Base-by-base conservation (phyloP, 495 filamentous ascomycete genomes). In the Daldinia caldariorum region DNA sequence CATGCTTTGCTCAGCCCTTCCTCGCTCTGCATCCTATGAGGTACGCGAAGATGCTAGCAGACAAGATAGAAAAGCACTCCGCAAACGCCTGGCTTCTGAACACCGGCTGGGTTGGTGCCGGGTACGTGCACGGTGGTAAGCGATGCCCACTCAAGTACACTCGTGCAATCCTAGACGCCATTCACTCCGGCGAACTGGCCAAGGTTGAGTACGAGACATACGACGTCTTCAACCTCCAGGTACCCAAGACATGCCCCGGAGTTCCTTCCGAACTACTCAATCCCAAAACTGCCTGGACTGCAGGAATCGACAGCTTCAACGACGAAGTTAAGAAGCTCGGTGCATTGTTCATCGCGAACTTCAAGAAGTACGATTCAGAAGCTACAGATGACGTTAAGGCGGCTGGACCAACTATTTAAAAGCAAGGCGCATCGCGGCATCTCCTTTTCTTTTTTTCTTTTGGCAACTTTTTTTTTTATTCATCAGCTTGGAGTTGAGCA, bases 1-100 rank as follows among this genome's bases (percentile, higher is more conserved):
- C 94, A 32, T 99, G 95, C 90, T 99, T 99, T 83, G 95, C 96
- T 53, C 95, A 99, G 83, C 95, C 95, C 64, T 99, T 99, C 93
- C 85, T 99, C 72, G 95, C 95, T 53, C 90, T 99, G 51, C 96
- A 98, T 87, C 95, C 95, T 68, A 99, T 99, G 96, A 91, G 94
- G 81, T 99, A 99, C 82, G 95, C 95, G 66, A 88, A 88, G 82
- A 99, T 99, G 95, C 86, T 99, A 41, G 94, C 96, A 53, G 93
- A 97, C 74, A 98, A 98, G 90, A 98, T 99, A 82, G 87, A 92
- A 73, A 76, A 92, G 69, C 94, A 99, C 89, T 92, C 92, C 77
- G 91, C 92, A 81, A 97, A 98, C 79, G 95, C 95, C 77, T 99
- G 95, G 95, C 85, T 99, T 59, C 89, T 99, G 79, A 99, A 99